These are phyloP conservation scores for Panicum hallii DNA, from an alignment of 202 grass and related monocot species.

Conservation along the genomic window DNA sequence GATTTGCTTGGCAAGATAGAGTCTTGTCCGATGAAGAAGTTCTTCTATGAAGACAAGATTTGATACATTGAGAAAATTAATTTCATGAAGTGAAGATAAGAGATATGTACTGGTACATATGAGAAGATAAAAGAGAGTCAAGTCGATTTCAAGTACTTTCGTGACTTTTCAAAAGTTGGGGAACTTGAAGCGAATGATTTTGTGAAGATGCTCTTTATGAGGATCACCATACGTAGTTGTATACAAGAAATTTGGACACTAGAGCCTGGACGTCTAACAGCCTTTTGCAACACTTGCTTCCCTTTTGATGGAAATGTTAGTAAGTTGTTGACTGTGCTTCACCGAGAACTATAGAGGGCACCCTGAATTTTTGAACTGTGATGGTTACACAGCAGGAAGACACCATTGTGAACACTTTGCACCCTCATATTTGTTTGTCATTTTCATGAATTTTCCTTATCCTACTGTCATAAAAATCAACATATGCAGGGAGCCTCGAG, in stretches of 20 bases:
- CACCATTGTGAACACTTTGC: constrained; percentile 39
- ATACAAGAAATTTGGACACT: constrained; percentile 65
- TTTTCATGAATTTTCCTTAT: constrained; percentile 27
- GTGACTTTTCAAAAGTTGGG: constrained; percentile 62
- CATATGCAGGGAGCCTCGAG: constrained; percentile 74
- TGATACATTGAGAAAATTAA: constrained; percentile 73
- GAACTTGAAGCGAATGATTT: constrained; percentile 69
- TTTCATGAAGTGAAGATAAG: constrained; percentile 72
- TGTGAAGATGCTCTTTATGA: constrained; percentile 71
- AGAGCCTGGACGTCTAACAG: constrained; percentile 63
- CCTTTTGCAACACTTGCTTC: constrained; percentile 64
- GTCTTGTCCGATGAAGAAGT: constrained; percentile 74
- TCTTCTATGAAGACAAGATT: constrained; percentile 82
- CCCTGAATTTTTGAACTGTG: constrained; percentile 51
- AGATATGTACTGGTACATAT: constrained; percentile 56
- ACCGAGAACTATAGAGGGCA: constrained; percentile 59
- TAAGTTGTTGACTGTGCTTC: constrained; percentile 73
- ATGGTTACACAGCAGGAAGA: constrained; percentile 51
- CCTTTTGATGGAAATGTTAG: constrained; percentile 69
- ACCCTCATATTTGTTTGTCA: constrained; percentile 26
- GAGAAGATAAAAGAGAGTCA: constrained; percentile 83
- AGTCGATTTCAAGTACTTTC: constrained; percentile 82
- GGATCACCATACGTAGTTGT: constrained; percentile 54
- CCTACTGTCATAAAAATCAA: constrained; percentile 12
- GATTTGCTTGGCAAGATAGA: constrained; percentile 73